Base-by-base conservation (phyloP, 306 rosid species). In the Pyrus betulifolia region DNA sequence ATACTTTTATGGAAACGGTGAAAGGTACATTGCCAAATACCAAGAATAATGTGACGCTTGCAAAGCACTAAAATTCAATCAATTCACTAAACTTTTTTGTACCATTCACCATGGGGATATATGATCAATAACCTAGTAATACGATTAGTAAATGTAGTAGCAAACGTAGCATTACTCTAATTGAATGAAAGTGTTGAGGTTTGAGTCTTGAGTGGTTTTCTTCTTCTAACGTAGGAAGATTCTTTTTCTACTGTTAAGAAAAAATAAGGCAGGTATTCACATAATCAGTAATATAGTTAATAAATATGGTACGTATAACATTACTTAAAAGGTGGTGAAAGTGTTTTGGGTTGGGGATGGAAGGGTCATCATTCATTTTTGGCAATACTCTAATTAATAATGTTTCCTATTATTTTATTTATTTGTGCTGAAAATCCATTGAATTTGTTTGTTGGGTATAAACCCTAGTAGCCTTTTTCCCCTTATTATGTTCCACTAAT, bases 401-500 rank as follows among this genome's bases (percentile, higher is more conserved):
- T 38, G 58, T 71, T 71, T 25, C 1, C 6, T 11, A 60, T 25
- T 60, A 23, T 18, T 30, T 18, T 21, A 27, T 57, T 15, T 61
- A 28, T 30, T 49, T 52, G 73, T 42, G 73, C 71, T 46, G 28
- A 8, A n/a, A 22, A 35, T 35, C 25, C 25, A 31, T 31, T 64
- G 18, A 49, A 49, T 49, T 49, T 21, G 40, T 31, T 69, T 49
- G n/a, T 8, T 67, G 21, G 4, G 2, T 46, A 69, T 17, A 60
- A 69, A n/a, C 62, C 62, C 62, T 49, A 1, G 35, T 69, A 19
- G 54, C 57, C 65, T 46, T 45, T 80, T 60, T 68, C 6, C 27
- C 31, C 19, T 42, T 23, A n/a, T 66, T 31, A 67, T 30, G 46
- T 70, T 74, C 80, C 74, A 81, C 76, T 77, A 78, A 82, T 75